Evolutionary conservation across 176 grass and related monocot genomes (phyloP).

Genomic region (Avena eriantha): DNA sequence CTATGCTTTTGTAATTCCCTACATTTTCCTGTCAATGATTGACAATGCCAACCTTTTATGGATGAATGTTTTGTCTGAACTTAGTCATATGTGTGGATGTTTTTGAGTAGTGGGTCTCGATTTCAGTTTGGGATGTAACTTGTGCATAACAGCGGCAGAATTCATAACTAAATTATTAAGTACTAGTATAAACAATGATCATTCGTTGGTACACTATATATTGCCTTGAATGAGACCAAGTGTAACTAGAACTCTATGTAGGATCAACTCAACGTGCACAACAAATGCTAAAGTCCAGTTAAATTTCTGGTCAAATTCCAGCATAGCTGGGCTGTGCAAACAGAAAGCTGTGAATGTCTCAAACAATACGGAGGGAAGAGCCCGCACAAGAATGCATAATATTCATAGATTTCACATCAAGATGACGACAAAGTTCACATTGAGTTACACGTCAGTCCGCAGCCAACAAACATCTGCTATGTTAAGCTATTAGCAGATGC

Average conservation of each 20-base stretch:
- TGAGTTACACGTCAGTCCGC: conserved; percentile 27
- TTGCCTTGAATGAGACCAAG: neutral
- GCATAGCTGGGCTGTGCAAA: neutral
- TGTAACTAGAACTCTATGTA: neutral
- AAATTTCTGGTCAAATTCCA: neutral
- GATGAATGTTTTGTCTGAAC: neutral
- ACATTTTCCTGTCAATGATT: neutral
- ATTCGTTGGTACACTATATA: no score
- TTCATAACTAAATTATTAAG: no score
- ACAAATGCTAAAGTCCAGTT: neutral
- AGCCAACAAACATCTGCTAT: neutral
- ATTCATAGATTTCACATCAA: neutral
- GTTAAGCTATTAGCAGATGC: neutral
- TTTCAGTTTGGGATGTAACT: neutral
- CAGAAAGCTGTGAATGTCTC: neutral
- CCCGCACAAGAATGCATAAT: neutral
- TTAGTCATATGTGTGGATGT: neutral
- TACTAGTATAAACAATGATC: no score
- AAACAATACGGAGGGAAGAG: neutral
- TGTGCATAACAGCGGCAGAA: no score
- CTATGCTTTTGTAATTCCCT: neutral
- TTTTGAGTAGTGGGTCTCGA: neutral
- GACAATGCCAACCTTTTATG: neutral
- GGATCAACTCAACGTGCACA: neutral
- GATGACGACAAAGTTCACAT: neutral